Evolutionary conservation across 176 grass and related monocot species (phyloP), one percentile per base, ranked within the genome.

Genomic region (Ensete glaucum): DNA sequence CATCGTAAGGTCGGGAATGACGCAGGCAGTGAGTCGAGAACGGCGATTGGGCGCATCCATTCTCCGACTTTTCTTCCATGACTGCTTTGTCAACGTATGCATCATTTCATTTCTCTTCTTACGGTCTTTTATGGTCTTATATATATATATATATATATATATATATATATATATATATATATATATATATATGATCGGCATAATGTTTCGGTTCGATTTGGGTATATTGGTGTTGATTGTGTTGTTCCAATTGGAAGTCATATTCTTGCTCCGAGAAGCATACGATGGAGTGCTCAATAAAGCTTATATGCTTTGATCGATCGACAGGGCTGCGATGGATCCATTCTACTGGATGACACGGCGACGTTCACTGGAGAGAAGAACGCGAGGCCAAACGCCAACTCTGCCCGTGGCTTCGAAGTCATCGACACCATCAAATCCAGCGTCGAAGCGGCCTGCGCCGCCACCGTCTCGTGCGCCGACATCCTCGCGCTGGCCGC

Each of bases 321-420:
- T 43, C 4, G 34, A 22, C 29, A 91, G 92, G 92, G 92, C 26
- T 96, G 92, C 68, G 92, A 96, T 82, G 92, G 73, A 51, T 88
- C 88, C 25, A 73, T 96, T 34, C 59, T 96, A 73, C 79, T 96
- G 27, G 92, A 96, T 74, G 92, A 91, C 75, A 83, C 80, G 34
- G 70, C 80, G 3, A 83, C 16, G 57, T 91, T 91, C 84, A 83
- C 77, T 1, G 92, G 92, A 0, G 92, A 96, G 83, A 96, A 91
- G 84, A 85, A 76, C 68, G 84, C 88, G 0, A 59, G 50, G 4
- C 86, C 88, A 12, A 96, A 96, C 50, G 82, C 66, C 23, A 77
- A 83, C 82, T 91, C 88, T 7, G 62, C 75, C 6, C 86, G 92
- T 12, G 88, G 88, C 0, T 96, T 77, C 73, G 84, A 96, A 53